Base-by-base conservation (phyloP, 768 basidiomycete species). In the Phaffia australis region DNA sequence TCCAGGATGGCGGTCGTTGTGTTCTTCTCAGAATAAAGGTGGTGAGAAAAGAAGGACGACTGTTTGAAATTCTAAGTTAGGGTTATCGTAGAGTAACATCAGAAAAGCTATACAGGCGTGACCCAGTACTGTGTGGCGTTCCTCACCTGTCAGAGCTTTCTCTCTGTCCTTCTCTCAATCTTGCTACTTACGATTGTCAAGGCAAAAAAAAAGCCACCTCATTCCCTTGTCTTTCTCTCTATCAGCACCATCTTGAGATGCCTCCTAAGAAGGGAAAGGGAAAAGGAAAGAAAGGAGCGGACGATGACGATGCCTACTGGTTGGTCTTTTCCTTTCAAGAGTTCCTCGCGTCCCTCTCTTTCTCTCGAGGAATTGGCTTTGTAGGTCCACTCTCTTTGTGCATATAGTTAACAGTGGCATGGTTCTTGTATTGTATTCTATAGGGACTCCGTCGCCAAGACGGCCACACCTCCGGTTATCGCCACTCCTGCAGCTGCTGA, bases 211-310 rank as follows among this genome's bases (percentile, higher is more conserved):
- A 42, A 11, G 35, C 35, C 35, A 42, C 35, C 4, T 42, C 35
- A 42, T 42, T 5, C 35, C 11, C 35, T 42, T 42, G 35, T 42
- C 35, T 42, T 42, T 42, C 35, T 42, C 11, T 42, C 11, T 42
- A 42, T 5, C 11, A 42, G 35, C 35, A 4, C 4, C 35, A 42
- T 42, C 35, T 42, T 11, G 6, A 42, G 35, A 83, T 84, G 82
- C 79, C 85, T 42, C 84, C 85, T 32, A 85, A 86, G 75, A 82
- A 80, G 74, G 89, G 89, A 74, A 76, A 71, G 52, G 90, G 86
- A 70, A 94, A 93, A 80, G 93, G 91, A 73, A 84, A 81, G 35
- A 91, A 91, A 79, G 86, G 84, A 72, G 80, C 79, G 54, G 84
- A 86, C 71, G 89, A 93, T 70, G 88, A 89, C 72, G 66, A 67